A percentile compares a stretch with the other conserved stretches of the same genome.
These are phyloP conservation scores for Gossypium australe DNA, from an alignment of 345 rosid species.

Conservation along the genomic window DNA sequence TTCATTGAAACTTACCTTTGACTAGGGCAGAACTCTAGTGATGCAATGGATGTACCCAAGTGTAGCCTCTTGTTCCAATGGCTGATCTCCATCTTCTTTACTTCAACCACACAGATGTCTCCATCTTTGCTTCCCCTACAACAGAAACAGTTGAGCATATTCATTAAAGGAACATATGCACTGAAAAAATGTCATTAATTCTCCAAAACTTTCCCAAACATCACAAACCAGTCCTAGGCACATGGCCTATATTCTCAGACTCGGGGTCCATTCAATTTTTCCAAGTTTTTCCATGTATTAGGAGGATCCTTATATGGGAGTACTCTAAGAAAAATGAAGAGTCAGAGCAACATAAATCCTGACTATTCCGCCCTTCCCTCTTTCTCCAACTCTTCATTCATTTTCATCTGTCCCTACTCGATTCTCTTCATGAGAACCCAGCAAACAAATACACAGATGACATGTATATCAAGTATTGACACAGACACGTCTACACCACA, in stretches of 20 bases:
- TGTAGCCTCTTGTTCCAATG: slow-evolving; percentile 93
- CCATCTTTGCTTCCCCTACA: slow-evolving; percentile 91
- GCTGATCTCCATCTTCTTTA: slow-evolving; percentile 85
- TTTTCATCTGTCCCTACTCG: not conserved
- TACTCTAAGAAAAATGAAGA: not conserved
- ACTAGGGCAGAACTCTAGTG: slow-evolving; percentile 78
- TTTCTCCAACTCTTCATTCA: not conserved
- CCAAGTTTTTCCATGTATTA: not conserved
- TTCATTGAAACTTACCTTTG: slow-evolving; percentile 45
- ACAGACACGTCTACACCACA: not conserved
- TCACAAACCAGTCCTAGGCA: not conserved
- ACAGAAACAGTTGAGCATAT: not conserved
- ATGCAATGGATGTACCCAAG: slow-evolving; percentile 59
- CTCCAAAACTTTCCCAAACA: not conserved
- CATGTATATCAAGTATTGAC: not conserved
- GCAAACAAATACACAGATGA: not conserved
- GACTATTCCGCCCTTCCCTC: not conserved
- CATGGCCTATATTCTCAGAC: not conserved
- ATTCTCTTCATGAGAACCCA: not conserved
- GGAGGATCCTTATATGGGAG: not conserved
- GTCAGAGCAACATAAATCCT: not conserved
- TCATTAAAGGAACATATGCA: not conserved
- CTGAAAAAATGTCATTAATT: not conserved
- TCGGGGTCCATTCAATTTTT: not conserved
- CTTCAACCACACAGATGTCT: slow-evolving; percentile 69